Base-by-base conservation (phyloP, 2,329 filamentous ascomycete genomes). In the Beauveria sp. region DNA sequence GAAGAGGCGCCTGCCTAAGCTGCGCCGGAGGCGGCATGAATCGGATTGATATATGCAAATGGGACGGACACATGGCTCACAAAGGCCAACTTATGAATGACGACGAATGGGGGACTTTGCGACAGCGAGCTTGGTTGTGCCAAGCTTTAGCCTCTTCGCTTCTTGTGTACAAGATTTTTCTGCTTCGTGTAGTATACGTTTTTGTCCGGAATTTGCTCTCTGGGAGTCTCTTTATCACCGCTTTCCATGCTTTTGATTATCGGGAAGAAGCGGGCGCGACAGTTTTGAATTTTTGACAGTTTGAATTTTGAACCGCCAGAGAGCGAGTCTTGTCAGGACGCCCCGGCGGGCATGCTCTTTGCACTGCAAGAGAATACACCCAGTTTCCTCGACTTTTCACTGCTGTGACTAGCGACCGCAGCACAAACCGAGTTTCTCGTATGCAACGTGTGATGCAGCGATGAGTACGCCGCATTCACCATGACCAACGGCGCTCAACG, bases 141-240 rank as follows among this genome's bases (percentile, higher is more conserved):
- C 2, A 31, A 22, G 40, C 12, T 22, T 14, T 7, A 5, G 14
- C 28, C 43, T 50, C 3, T 34, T 45, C 57, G 7, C 28, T 52
- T 60, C 38, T 52, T 45, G 48, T 52, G 57, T 60, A 60, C 38
- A 60, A 48, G 38, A 34, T 45, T 52, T 60, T 7, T 40, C 34
- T 38, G 12, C 34, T 38, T 20, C 10, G 38, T 60, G 57, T 60
- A 60, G 51, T 60, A 34, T 52, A 60, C 6, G 34, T 34, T 40
- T 40, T 18, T 26, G n/a, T 52, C 2, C 3, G 3, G n/a, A 9
- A 6, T 40, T 22, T 4, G 8, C 24, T 26, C 52, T 22, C 18
- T 24, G 20, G 3, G 22, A 22, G 9, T 4, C 18, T 16, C 10
- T 43, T 24, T 10, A 31, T 26, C 3, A 22, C 16, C 4, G 26